These are phyloP conservation scores for Colletotrichum cereale DNA, from an alignment of 2,329 filamentous ascomycete species.

Conservation along the genomic window DNA sequence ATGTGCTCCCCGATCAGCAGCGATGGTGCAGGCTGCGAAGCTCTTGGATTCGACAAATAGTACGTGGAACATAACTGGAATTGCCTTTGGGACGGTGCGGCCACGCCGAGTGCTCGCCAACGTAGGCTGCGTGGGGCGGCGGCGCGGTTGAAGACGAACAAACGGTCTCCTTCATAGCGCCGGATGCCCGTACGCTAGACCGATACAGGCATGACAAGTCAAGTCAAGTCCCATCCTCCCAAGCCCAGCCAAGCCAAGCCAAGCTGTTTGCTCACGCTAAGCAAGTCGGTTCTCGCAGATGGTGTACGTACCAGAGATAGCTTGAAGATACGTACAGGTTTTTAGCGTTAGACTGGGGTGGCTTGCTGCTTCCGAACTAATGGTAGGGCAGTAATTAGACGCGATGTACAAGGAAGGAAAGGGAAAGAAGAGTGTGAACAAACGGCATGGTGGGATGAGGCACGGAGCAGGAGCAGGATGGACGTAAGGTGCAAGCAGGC, in stretches of 20 bases:
- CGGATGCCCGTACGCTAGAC: slow-evolving; percentile 15
- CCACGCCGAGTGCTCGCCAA: not conserved
- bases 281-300: not conserved
- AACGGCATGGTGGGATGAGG: slow-evolving; percentile 13
- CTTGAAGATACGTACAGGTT: not conserved
- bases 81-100: not conserved
- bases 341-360: not conserved
- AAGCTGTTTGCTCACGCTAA: not conserved
- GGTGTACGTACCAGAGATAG: not conserved
- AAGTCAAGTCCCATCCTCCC: not conserved
- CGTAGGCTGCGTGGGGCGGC: not conserved
- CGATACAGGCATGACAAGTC: slow-evolving; percentile 2
- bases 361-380: not conserved
- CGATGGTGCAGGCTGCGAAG: not conserved
- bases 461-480: not conserved
- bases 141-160: slow-evolving; percentile 5
- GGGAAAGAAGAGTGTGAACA: slow-evolving; percentile 1
- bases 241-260: not conserved
- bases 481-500: not conserved
- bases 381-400: slow-evolving; percentile 12
- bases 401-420: not conserved
- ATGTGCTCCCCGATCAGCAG: not conserved
- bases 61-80: not conserved
- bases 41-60: not conserved
- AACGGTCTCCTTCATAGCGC: slow-evolving; percentile 4